These are phyloP conservation scores for Teratosphaeria gauchensis DNA, from an alignment of 2,329 filamentous ascomycete species.

Conservation along the genomic window DNA sequence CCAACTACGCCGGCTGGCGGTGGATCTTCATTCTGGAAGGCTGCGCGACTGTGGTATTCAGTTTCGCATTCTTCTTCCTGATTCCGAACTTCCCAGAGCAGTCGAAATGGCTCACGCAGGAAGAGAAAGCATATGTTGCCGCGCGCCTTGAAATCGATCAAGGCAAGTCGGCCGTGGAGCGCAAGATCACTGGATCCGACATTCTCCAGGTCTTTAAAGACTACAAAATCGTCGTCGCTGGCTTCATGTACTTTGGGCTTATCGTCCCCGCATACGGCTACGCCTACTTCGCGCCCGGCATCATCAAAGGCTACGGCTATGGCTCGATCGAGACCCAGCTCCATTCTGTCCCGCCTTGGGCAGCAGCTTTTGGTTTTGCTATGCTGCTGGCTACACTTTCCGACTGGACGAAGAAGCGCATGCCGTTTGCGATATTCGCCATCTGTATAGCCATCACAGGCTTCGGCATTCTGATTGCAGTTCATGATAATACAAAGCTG, in stretches of 20 bases:
- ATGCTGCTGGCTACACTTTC: conserved; percentile 65
- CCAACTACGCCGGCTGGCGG: conserved; percentile 63
- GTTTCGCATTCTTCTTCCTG: conserved; percentile 38
- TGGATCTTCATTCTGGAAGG: conserved; percentile 73
- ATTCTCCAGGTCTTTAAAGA: conserved; percentile 40
- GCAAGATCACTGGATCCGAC: conserved; percentile 33
- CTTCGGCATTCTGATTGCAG: conserved; percentile 62
- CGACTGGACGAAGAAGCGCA: conserved; percentile 63
- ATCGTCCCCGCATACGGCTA: conserved; percentile 34
- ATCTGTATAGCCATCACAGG: conserved; percentile 62
- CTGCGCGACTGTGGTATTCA: conserved; percentile 34
- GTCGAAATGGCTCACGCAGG: conserved; percentile 37
- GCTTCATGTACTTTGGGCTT: conserved; percentile 44
- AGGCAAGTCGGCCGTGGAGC: conserved; percentile 36
- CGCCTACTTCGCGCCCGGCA: conserved; percentile 26
- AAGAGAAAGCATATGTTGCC: conserved; percentile 38
- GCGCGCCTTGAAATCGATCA: conserved; percentile 40
- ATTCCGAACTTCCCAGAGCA: conserved; percentile 43
- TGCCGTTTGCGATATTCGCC: conserved; percentile 59
- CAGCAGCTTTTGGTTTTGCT: conserved; percentile 66
- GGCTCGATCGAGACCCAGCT: conserved; percentile 45
- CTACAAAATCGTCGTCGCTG: conserved; percentile 38
- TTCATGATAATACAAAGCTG: conserved; percentile 56
- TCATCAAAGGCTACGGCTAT: conserved; percentile 43
- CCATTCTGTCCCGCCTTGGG: conserved; percentile 52